Conservation (phyloP, 83 land plant species). For the Picea abies region DNA sequence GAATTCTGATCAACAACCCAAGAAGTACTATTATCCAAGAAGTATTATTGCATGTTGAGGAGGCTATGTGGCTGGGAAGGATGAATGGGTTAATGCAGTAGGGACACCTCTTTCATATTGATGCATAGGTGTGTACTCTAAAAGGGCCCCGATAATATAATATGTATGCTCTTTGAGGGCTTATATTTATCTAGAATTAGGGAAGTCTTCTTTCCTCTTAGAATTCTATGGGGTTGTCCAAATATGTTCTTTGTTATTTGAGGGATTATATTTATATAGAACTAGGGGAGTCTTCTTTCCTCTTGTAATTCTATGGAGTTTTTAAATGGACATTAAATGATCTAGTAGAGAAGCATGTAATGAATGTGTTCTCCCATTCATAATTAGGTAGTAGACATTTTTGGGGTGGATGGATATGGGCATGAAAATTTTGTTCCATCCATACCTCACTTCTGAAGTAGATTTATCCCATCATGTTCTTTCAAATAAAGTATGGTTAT, state of each 20-base stretch:
- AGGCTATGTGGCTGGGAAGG: constrained; percentile 90
- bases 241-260: constrained; percentile 53
- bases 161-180: constrained; percentile 74
- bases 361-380: no score
- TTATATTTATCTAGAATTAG: constrained; percentile 23
- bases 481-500: no score
- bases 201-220: constrained; percentile 71
- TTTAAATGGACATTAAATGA: background rate
- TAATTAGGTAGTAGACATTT: no score
- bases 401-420: no score
- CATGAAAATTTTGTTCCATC: no score
- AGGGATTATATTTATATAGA: no score
- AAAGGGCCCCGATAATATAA: constrained; percentile 77
- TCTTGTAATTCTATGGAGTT: no score
- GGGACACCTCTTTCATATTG: constrained; percentile 95
- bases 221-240: constrained; percentile 93
- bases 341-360: no score
- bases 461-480: no score
- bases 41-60: constrained; percentile 72
- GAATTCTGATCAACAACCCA: constrained; percentile 94
- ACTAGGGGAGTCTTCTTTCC: no score
- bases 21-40: constrained; percentile 71
- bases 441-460: no score
- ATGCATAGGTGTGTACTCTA: constrained; percentile 87
- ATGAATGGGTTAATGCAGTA: constrained; percentile 80